Percentiles rank a stretch among this genome's conserved stretches.
phyloP scores from a whole-genome alignment of 805 yeast species.

The Myxozyma nipponensis region DNA sequence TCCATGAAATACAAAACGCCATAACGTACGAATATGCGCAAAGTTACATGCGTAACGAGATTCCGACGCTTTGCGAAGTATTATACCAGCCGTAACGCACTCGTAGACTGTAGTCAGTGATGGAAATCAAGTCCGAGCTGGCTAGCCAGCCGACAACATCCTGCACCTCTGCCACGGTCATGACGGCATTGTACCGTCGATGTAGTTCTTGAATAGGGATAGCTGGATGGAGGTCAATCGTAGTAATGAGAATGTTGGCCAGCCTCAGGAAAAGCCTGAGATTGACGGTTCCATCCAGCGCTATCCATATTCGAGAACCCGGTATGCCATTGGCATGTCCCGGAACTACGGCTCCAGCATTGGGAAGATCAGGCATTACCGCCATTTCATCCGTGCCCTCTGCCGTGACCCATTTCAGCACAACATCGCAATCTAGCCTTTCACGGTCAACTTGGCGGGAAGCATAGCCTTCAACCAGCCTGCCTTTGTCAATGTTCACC shows the following conservation, averaged over 20 bases:
- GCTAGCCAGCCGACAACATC: slow-evolving; percentile 33
- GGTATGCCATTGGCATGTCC: slow-evolving; percentile 33
- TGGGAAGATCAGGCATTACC: slow-evolving; percentile 8
- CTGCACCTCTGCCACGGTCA: slow-evolving; percentile 32
- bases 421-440: slow-evolving; percentile 61
- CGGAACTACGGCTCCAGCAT: slow-evolving; percentile 5
- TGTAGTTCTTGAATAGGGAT: slow-evolving; percentile 36
- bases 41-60: no score
- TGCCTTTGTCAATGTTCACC: slow-evolving; percentile 48
- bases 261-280: slow-evolving; percentile 56
- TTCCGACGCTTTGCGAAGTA: not conserved
- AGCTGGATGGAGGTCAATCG: slow-evolving; percentile 56
- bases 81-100: slow-evolving; percentile 31
- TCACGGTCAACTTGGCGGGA: slow-evolving; percentile 70
- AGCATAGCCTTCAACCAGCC: slow-evolving; percentile 59
- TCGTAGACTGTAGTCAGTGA: slow-evolving; percentile 29
- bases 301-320: slow-evolving; percentile 69
- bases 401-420: slow-evolving; percentile 36
- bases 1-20: no score
- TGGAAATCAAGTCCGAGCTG: slow-evolving; percentile 13
- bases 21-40: no score
- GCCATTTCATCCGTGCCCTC: slow-evolving; percentile 9
- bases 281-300: slow-evolving; percentile 58
- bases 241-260: slow-evolving; percentile 45
- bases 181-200: slow-evolving; percentile 26